phyloP scores from a whole-genome alignment of 495 filamentous ascomycete species.

The Penicillium antarcticum region DNA sequence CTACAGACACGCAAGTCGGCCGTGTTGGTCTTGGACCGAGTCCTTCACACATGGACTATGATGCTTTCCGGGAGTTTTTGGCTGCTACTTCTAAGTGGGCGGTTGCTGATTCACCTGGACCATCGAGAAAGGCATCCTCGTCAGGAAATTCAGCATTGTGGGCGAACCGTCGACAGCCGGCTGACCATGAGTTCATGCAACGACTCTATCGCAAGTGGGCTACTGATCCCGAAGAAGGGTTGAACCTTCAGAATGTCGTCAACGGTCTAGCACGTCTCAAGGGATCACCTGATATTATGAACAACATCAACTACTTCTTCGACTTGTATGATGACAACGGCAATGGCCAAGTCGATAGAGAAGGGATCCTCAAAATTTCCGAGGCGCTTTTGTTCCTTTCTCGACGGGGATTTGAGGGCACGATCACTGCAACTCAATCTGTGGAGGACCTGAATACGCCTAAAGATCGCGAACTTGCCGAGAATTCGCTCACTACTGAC shows the following conservation, averaged over 20 bases:
- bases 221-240: slow-evolving; percentile 62
- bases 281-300: slow-evolving; percentile 92
- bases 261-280: slow-evolving; percentile 86
- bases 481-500: slow-evolving; percentile 50
- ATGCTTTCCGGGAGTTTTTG: slow-evolving; percentile 90
- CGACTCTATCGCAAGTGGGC: slow-evolving; percentile 90
- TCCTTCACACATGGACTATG: slow-evolving; percentile 89
- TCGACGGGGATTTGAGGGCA: slow-evolving; percentile 75
- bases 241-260: slow-evolving; percentile 88
- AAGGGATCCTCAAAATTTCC: slow-evolving; percentile 92
- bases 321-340: slow-evolving; percentile 92
- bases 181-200: slow-evolving; percentile 93
- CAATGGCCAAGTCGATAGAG: slow-evolving; percentile 91
- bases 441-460: slow-evolving; percentile 32
- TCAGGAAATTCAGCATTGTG: slow-evolving; percentile 55
- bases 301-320: slow-evolving; percentile 95
- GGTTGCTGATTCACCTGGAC: slow-evolving; percentile 69
- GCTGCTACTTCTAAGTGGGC: slow-evolving; percentile 89
- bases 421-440: slow-evolving; percentile 50
- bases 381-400: slow-evolving; percentile 93
- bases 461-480: slow-evolving; percentile 20
- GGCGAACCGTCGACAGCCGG: slow-evolving; percentile 77
- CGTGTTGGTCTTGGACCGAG: slow-evolving; percentile 88
- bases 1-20: slow-evolving; percentile 52
- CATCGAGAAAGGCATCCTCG: slow-evolving; percentile 52